phyloP scores from a whole-genome alignment of 345 rosid species.

The Tarenaya hassleriana region DNA sequence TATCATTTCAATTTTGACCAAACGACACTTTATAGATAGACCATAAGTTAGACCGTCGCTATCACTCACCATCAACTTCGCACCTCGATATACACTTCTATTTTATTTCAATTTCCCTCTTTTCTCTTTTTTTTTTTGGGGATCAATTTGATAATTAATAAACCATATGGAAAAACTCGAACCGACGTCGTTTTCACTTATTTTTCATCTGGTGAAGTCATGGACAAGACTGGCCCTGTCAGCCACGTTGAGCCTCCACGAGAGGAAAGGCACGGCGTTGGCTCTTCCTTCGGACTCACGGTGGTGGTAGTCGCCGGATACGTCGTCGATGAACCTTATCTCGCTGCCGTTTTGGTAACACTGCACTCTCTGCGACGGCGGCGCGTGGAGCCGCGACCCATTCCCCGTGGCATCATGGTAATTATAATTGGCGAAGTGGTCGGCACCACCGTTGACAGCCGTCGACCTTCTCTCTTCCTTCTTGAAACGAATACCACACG shows the following conservation, averaged over 20 bases:
- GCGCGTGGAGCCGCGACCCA: slow-evolving; percentile 36
- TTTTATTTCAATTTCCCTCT: background rate
- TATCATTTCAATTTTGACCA: slow-evolving; percentile 5
- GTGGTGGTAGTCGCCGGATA: slow-evolving; percentile 16
- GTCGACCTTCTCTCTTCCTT: slow-evolving; percentile 87
- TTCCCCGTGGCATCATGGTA: slow-evolving; percentile 20
- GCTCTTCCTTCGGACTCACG: slow-evolving; percentile 49
- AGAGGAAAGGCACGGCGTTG: slow-evolving; percentile 69
- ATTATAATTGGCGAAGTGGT: slow-evolving; percentile 29
- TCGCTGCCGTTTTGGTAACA: slow-evolving; percentile 48
- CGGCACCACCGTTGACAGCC: slow-evolving; percentile 40
- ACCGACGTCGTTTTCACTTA: slow-evolving; percentile 18
- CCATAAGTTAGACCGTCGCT: slow-evolving; percentile 34
- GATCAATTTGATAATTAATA: slow-evolving; percentile 9
- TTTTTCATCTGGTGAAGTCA: slow-evolving; percentile 69
- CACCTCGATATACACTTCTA: slow-evolving; percentile 28
- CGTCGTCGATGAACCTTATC: slow-evolving; percentile 67
- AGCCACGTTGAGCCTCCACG: slow-evolving; percentile 96
- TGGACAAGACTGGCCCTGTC: slow-evolving; percentile 87
- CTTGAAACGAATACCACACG: slow-evolving; percentile 91
- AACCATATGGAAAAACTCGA: slow-evolving; percentile 25
- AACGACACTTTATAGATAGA: slow-evolving; percentile 26
- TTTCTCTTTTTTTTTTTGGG: slow-evolving; percentile 1
- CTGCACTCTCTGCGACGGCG: slow-evolving; percentile 45
- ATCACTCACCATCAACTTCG: slow-evolving; percentile 29